These are phyloP conservation scores for Mortierella sp. DNA, from an alignment of 371 early-diverging fungal species.

Conservation along the genomic window DNA sequence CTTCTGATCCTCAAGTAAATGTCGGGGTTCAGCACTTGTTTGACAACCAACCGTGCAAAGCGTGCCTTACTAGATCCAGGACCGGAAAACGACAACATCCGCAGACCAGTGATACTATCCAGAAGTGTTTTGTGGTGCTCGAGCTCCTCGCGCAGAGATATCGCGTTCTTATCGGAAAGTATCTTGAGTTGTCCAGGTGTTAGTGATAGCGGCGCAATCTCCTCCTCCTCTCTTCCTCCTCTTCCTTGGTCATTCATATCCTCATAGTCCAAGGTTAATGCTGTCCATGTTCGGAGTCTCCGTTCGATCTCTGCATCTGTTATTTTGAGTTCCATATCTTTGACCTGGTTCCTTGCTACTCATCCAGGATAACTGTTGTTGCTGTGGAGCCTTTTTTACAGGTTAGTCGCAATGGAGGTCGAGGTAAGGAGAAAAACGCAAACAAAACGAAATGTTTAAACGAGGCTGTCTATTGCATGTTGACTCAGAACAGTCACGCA, in stretches of 20 bases:
- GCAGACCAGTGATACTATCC: neutral
- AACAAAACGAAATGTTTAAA: too few species aligned
- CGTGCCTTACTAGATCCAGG: too few species aligned
- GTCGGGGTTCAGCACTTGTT: neutral
- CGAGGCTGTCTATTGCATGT: too few species aligned
- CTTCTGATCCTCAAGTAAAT: neutral
- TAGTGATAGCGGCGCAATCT: neutral
- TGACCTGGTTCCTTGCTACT: neutral
- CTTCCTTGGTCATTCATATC: neutral
- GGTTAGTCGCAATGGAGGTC: too few species aligned
- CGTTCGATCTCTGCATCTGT: neutral
- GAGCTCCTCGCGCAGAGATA: neutral
- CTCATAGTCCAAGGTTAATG: neutral
- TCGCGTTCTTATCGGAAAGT: neutral
- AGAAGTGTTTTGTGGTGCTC: neutral
- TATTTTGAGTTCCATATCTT: neutral
- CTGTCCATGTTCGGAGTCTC: neutral
- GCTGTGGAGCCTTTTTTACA: too few species aligned
- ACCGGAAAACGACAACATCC: too few species aligned
- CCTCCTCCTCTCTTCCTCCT: too few species aligned
- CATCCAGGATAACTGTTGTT: neutral
- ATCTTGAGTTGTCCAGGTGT: neutral
- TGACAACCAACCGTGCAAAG: too few species aligned
- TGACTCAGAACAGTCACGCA: too few species aligned
- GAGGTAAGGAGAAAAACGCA: too few species aligned